Evolutionary conservation across 2,329 filamentous ascomycete species (phyloP).

Genomic region (Epichloe uncinata): DNA sequence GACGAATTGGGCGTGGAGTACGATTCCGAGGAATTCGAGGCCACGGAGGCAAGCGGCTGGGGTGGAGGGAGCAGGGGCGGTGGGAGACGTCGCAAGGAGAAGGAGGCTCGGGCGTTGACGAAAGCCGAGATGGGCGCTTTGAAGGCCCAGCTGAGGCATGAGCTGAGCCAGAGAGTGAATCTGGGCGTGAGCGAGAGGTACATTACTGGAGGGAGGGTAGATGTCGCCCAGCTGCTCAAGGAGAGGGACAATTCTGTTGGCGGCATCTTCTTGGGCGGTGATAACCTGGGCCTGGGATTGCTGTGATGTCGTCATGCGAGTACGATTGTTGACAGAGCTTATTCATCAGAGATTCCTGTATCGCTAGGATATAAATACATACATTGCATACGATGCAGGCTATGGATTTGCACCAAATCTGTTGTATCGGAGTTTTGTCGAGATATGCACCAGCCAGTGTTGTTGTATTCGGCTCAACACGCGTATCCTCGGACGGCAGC

Average conservation of each 20-base stretch:
- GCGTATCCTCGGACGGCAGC: too few species aligned
- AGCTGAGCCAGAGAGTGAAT: slow-evolving; percentile 66
- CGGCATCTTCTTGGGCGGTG: slow-evolving; percentile 25
- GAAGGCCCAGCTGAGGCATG: slow-evolving; percentile 55
- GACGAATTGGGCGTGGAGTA: slow-evolving; percentile 92
- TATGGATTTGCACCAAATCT: too few species aligned
- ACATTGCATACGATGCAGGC: background rate
- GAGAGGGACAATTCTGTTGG: slow-evolving; percentile 38
- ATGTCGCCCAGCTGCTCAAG: slow-evolving; percentile 57
- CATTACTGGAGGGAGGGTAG: slow-evolving; percentile 69
- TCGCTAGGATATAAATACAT: background rate
- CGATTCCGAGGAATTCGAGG: slow-evolving; percentile 77
- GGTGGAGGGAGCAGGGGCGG: slow-evolving; percentile 55
- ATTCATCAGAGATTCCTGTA: background rate
- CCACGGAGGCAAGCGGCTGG: slow-evolving; percentile 52
- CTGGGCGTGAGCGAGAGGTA: slow-evolving; percentile 80
- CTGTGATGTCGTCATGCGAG: background rate
- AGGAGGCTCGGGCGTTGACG: slow-evolving; percentile 49
- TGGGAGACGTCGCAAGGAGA: slow-evolving; percentile 61
- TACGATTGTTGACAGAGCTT: background rate
- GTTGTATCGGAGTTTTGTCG: too few species aligned
- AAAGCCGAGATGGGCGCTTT: slow-evolving; percentile 63
- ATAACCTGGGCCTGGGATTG: slow-evolving; percentile 22
- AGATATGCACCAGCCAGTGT: too few species aligned
- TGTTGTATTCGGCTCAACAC: too few species aligned